Evolutionary conservation across 768 basidiomycete genomes (phyloP), one percentile per base, ranked within the genome.

Genomic region (Neoboletus subvelutipes): DNA sequence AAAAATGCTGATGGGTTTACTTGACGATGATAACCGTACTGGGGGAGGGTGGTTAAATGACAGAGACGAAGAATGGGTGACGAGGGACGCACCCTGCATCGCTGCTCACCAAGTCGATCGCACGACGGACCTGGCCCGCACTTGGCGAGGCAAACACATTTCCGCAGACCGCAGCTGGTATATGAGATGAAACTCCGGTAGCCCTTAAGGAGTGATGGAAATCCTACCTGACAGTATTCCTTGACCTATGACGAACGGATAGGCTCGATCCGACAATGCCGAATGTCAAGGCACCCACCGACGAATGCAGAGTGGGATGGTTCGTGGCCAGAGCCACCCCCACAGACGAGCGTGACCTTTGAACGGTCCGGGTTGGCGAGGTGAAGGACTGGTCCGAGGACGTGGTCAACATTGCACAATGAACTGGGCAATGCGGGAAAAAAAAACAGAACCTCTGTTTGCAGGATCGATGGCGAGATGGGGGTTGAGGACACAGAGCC

Each of bases 101-200:
- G 62, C 84, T 89, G 64, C 83, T 81, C 11, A 90, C 80, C 41
- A 92, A 76, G 56, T 93, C 86, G 60, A 97, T 87, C 5, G 83
- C 93, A 24, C 88, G 80, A 49, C 84, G 79, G 50, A 98, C 89
- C 72, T 97, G 95, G 50, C 81, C 81, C 5, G 92, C 83, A 63
- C 87, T 95, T 1, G 95, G 95, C 18, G 90, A 92, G 2, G 95
- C 94, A 67, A 97, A 98, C 39, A 97, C 78, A 64, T 83, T 90
- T 9, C 95, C 95, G 62, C 87, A 92, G 9, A 96, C 89, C 33
- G 94, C 92, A 36, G 86, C 85, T 79, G 64, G 26, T 10, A 39
- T 10, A n/a, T 10, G 33, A 50, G 36, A 45, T 65, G 26, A 60
- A 29, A 33, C 36, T 17, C 0, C 34, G 24, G 26, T 7, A n/a